Base-by-base conservation (phyloP, 306 rosid species). In the Prunus padus region DNA sequence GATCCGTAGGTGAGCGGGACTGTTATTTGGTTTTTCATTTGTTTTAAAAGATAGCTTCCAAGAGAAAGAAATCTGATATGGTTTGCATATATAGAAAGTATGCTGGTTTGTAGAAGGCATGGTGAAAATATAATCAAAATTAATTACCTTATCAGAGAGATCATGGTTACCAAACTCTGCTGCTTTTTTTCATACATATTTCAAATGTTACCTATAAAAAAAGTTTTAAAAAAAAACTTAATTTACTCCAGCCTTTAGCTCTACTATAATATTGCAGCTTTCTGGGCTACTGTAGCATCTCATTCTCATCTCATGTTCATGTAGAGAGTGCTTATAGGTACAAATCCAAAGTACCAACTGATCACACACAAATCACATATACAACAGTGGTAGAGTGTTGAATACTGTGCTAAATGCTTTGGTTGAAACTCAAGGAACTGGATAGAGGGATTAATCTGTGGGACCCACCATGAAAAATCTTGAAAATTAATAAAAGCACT, bases 371-470 rank as follows among this genome's bases (percentile, higher is more conserved):
- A 82, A 55, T 79, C 74, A 31, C 67, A 30, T 44, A 37, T 13
- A 28, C 9, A 28, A 49, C 26, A 62, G 62, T 26, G 40, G 40
- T 33, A 33, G 40, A 75, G 67, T 13, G 68, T 51, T 15, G 67
- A 62, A 62, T 26, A 57, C 77, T 31, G 42, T 37, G 42, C 42
- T 37, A 37, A 37, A 71, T 81, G 82, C 69, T 79, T 76, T 84
- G 81, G 67, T 81, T 84, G 76, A 57, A 81, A 72, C 73, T 62
- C 77, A 84, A 76, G 86, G 71, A 79, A 79, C 31, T 75, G 68
- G 75, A 82, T 75, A 9, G 56, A 60, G 55, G 50, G 70, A 64
- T 30, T 71, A 23, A 49, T 19, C 20, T 5, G 40, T 25, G 13
- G 78, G 84, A 63, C 20, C 85, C 88, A 84, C 68, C 82, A 3